Percentiles rank a stretch among this genome's conserved stretches.
Conservation (phyloP, 768 basidiomycete genomes). For the Lentinula aciculospora region DNA sequence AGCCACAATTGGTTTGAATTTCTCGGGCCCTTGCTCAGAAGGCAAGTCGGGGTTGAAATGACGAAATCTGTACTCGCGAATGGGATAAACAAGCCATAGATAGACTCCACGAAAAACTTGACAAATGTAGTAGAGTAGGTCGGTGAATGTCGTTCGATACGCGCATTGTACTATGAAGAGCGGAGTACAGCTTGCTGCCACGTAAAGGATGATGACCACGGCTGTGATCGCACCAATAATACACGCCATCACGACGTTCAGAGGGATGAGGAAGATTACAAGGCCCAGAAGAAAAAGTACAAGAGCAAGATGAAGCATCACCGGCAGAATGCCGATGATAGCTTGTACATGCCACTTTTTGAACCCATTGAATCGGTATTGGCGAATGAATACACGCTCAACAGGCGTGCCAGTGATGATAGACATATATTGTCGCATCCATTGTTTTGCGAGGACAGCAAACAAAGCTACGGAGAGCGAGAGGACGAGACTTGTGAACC, state of each 20-base stretch:
- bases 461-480: constrained; percentile 34
- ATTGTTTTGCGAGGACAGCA: constrained; percentile 43
- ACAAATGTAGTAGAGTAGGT: background rate
- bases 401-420: constrained; percentile 18
- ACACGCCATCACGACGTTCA: constrained; percentile 23
- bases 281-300: constrained; percentile 46
- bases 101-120: background rate
- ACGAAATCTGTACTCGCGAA: background rate
- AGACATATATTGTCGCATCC: constrained; percentile 35
- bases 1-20: background rate
- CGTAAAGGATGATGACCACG: constrained; percentile 4
- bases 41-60: background rate
- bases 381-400: constrained; percentile 27
- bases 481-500: constrained; percentile 40
- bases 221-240: constrained; percentile 2
- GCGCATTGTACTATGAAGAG: constrained; percentile 3
- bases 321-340: constrained; percentile 36
- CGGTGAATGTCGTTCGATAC: constrained; percentile 9
- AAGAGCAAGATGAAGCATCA: constrained; percentile 41
- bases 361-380: constrained; percentile 33
- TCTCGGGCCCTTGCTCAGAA: background rate
- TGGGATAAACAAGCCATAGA: background rate
- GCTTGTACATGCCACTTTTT: constrained; percentile 30
- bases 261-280: constrained; percentile 32
- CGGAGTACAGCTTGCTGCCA: constrained; percentile 3